Conservation (phyloP, 495 filamentous ascomycete genomes). For the Glonium stellatum region DNA sequence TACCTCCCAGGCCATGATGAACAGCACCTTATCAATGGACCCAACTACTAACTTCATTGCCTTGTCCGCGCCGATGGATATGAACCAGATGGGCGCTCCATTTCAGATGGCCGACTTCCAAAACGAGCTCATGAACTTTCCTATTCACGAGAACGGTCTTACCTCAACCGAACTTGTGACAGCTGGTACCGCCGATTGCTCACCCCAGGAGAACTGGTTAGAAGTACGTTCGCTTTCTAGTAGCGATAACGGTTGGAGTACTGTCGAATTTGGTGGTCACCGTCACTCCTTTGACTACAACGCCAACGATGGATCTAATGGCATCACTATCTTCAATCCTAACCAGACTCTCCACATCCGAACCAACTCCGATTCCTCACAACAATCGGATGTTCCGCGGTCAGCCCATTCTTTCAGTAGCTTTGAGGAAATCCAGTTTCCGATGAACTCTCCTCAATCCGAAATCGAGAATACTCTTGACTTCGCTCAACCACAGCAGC, state of each 20-base stretch:
- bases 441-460: conserved; percentile 56
- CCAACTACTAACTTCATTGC: conserved; percentile 12
- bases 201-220: conserved; percentile 73
- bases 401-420: conserved; percentile 59
- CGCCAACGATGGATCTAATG: conserved; percentile 43
- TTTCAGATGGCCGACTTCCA: conserved; percentile 21
- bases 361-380: conserved; percentile 77
- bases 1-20: conserved; percentile 21
- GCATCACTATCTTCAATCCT: conserved; percentile 78
- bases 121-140: conserved; percentile 13
- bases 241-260: conserved; percentile 79
- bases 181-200: conserved; percentile 54
- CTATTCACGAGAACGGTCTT: conserved; percentile 2
- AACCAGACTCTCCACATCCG: conserved; percentile 72
- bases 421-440: conserved; percentile 70
- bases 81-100: conserved; percentile 8
- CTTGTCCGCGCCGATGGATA: conserved; percentile 19
- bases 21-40: conserved; percentile 16
- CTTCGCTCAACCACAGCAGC: conserved; percentile 14
- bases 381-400: conserved; percentile 59
- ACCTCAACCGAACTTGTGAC: conserved; percentile 12
- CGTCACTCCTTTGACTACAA: conserved; percentile 48
- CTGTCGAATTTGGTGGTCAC: conserved; percentile 53
- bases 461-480: conserved; percentile 33
- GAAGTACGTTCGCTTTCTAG: conserved; percentile 77